These are phyloP conservation scores for Sporopachydermia cereana DNA, from an alignment of 1,139 yeast species.

Conservation along the genomic window DNA sequence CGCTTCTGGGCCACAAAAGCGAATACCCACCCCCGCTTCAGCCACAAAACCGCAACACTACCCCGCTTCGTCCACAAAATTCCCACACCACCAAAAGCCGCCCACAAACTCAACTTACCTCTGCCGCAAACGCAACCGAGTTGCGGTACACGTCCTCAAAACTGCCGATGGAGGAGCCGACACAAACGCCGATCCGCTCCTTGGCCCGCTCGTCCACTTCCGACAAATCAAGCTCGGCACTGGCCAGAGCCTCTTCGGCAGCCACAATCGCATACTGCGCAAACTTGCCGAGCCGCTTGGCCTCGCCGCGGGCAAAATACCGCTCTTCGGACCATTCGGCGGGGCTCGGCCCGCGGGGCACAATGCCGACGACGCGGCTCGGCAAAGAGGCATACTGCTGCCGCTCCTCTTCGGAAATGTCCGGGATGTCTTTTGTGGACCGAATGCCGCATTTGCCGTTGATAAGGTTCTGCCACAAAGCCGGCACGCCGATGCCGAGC, in stretches of 20 bases:
- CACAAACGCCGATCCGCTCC: conserved; percentile 52
- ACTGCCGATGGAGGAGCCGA: conserved; percentile 93
- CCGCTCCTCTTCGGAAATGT: conserved; percentile 30
- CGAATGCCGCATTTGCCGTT: conserved; percentile 43
- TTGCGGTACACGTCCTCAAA: conserved; percentile 63
- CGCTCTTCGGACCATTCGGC: conserved; percentile 39
- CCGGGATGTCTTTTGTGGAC: conserved; percentile 28
- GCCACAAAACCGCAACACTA: too few species aligned
- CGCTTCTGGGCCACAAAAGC: background rate
- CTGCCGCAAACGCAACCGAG: conserved; percentile 34
- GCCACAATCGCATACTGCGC: conserved; percentile 76
- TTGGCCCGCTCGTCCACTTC: conserved; percentile 27
- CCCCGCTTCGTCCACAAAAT: too few species aligned
- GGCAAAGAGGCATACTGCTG: conserved; percentile 50
- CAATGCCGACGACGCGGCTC: conserved; percentile 61
- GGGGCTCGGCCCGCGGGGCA: conserved; percentile 45
- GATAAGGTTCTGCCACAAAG: conserved; percentile 42
- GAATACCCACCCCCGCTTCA: background rate
- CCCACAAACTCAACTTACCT: too few species aligned
- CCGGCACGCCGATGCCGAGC: conserved; percentile 55
- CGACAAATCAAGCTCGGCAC: conserved; percentile 37
- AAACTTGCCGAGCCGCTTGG: conserved; percentile 56
- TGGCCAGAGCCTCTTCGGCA: conserved; percentile 61
- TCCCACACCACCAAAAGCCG: too few species aligned
- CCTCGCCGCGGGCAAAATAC: conserved; percentile 28